Base-by-base conservation (phyloP, 805 yeast species). In the Sugiyamaella mastotermitis region DNA sequence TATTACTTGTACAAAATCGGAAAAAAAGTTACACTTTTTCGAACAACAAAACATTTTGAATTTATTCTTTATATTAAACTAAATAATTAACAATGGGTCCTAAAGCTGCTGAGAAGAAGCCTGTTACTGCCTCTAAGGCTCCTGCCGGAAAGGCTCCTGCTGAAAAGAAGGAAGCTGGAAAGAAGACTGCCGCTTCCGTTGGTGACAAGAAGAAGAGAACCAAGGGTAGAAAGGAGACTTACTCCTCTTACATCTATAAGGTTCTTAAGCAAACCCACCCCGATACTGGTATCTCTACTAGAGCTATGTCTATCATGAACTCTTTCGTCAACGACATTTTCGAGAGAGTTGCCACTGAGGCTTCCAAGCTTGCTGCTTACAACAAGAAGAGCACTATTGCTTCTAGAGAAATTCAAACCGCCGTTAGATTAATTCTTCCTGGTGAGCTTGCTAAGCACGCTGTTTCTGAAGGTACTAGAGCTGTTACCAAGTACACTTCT, bases 401-500 rank as follows among this genome's bases (percentile, higher is more conserved):
- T 53, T 94, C 97, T 47, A 86, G 97, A 76, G 97, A 88, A 75
- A 88, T 88, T 60, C 97, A 88, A 76, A 88, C 97, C 57, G 97
- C 97, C 56, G 97, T 88, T 53, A 85, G 96, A 79, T 80, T 88
- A 62, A 87, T 88, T 70, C 80, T 88, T 59, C 97, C 97, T 56
- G 97, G 97, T 79, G 97, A 88, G 76, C 78, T 88, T 65, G 95
- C 96, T 56, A 87, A 87, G 78, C 97, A 88, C 72, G 96, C 97
- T 61, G 95, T 87, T 58, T 83, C 95, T 58, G 97, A 88, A 74
- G 97, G 97, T 77, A 86, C 95, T 56, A 84, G 95, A 79, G 94
- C 96, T 66, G 95, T 86, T 59, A 84, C 95, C 68, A 86, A 86
- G 75, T 86, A 85, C 78, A 82, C 95, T 59, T 81, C 95, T 61